Evolutionary conservation across 345 rosid genomes (phyloP), one percentile per base, ranked within the genome.

Genomic region (sweet orange (Citrus sinensis)): DNA sequence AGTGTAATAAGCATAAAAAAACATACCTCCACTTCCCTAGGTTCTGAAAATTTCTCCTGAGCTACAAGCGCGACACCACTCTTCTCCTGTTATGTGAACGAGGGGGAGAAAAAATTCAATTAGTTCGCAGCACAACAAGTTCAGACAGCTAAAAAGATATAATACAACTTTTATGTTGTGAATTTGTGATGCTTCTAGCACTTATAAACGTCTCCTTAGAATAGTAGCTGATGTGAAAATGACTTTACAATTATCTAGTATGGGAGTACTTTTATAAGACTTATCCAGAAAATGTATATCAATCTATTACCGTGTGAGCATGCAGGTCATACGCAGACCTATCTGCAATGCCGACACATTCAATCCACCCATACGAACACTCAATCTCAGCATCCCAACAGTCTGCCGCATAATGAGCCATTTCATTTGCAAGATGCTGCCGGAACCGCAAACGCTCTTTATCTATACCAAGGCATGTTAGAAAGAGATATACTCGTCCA

Each of bases 331-430:
- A 94, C 2, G 98, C 98, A 84, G 99, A 92, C 80, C 99, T 90
- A 84, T 96, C 99, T 74, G 99, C 99, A 82, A 94, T 92, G 55
- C 99, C 98, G 71, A 96, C 99, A 85, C 99, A 96, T 83, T 96
- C 98, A 27, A 94, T 89, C 99, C 99, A 96, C 34, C 99, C 98
- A 82, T 95, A 94, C 0, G 98, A 90, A 74, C 92, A 80, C 81
- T 95, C 99, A 54, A 95, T 95, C 87, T 95, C 99, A 51, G 99
- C 99, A 86, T 95, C 99, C 99, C 99, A 95, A 81, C 99, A 95
- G 75, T 94, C 99, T 37, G 98, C 97, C 8, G 99, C 99, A 80
- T 95, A 95, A 83, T 93, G 99, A 20, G 99, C 99, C 99, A 95
- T 95, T 86, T 95, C 99, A 75, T 93, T 95, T 66, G 99, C 94